A percentile compares a stretch with the other conserved stretches of the same genome.
Evolutionary conservation across 257 asterid species (phyloP).

Genomic region (Solanum paucissectum): DNA sequence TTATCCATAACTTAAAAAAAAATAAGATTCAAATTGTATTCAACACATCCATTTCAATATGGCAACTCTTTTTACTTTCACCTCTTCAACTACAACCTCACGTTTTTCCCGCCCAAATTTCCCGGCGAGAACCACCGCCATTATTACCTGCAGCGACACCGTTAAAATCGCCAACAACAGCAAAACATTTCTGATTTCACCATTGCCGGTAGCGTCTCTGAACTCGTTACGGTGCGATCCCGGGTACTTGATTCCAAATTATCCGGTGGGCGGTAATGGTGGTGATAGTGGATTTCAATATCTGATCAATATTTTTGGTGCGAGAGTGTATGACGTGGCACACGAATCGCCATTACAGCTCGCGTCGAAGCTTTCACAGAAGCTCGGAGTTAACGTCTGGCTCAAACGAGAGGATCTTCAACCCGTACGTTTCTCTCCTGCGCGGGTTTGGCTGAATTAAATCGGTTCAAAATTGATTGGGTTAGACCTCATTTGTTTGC

Average conservation of each 20-base stretch:
- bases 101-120: conserved; percentile 18
- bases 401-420: conserved; percentile 85
- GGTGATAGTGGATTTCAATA: conserved; percentile 40
- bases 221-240: conserved; percentile 51
- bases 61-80: conserved; percentile 32
- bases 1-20: no score
- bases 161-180: background rate
- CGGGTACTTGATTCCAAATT: conserved; percentile 46
- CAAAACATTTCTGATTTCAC: background rate
- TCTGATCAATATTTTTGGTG: conserved; percentile 54
- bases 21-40: no score
- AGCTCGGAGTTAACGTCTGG: conserved; percentile 66
- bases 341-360: conserved; percentile 72
- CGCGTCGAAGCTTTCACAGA: conserved; percentile 65
- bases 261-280: background rate
- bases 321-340: conserved; percentile 87
- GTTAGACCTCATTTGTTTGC: no score
- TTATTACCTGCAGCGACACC: conserved; percentile 8
- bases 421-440: conserved; percentile 38
- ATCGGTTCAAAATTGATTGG: background rate
- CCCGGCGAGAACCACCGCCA: background rate
- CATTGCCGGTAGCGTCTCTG: conserved; percentile 30
- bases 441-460: background rate
- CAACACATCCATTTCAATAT: conserved; percentile 2
- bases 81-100: background rate